phyloP scores from a whole-genome alignment of 306 rosid genomes.

The Urtica urens region DNA sequence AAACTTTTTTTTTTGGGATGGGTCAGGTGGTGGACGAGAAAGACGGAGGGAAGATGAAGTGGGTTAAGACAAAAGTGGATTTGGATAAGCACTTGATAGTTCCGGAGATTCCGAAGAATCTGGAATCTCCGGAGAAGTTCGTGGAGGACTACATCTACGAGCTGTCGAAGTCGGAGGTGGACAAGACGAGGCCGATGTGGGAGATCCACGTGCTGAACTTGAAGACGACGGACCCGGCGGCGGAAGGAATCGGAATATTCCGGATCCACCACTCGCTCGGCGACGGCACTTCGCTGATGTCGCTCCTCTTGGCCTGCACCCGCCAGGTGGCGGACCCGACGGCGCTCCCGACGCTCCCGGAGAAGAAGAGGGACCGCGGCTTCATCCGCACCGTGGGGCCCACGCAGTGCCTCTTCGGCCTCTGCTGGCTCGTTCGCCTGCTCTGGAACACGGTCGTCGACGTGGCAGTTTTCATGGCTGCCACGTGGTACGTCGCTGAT shows the following conservation, averaged over 20 bases:
- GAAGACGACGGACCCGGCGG: slow-evolving; percentile 22
- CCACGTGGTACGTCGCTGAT: slow-evolving; percentile 18
- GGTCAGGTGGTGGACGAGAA: slow-evolving; percentile 21
- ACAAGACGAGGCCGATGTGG: slow-evolving; percentile 29
- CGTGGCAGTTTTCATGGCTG: slow-evolving; percentile 13
- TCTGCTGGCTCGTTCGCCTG: slow-evolving; percentile 19
- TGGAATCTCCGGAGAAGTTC: slow-evolving; percentile 17
- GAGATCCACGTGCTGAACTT: slow-evolving; percentile 26
- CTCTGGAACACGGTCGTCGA: slow-evolving; percentile 26
- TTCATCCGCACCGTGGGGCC: slow-evolving; percentile 5
- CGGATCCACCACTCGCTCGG: slow-evolving; percentile 35
- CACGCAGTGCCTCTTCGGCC: slow-evolving; percentile 7
- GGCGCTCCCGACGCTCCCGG: slow-evolving; percentile 25
- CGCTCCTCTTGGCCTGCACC: slow-evolving; percentile 30
- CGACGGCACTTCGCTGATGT: slow-evolving; percentile 32
- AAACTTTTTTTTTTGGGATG: background rate
- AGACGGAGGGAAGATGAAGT: slow-evolving; percentile 20
- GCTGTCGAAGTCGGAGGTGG: slow-evolving; percentile 22
- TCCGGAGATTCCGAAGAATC: background rate
- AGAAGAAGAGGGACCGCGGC: background rate
- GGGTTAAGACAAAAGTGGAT: slow-evolving; percentile 29
- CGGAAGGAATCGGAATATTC: slow-evolving; percentile 21
- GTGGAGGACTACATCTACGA: slow-evolving; percentile 26
- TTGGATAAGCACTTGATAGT: slow-evolving; percentile 7
- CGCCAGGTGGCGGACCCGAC: slow-evolving; percentile 18